Percentiles rank a stretch among this genome's conserved stretches.
Conservation (phyloP, 2,329 filamentous ascomycete genomes). For the Tolypocladium ophioglossoides region DNA sequence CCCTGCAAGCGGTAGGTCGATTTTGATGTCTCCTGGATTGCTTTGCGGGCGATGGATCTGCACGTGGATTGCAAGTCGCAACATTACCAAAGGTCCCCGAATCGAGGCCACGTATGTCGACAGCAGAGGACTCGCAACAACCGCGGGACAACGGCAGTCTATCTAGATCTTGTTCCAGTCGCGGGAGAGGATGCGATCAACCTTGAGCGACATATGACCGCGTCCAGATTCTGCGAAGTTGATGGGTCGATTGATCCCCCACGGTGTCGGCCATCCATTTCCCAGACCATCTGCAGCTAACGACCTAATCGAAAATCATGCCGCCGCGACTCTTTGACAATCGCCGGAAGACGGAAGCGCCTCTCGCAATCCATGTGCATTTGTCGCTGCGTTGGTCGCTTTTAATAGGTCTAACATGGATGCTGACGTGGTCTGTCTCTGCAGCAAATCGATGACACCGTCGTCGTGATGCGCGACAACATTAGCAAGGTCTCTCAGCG, state of each 20-base stretch:
- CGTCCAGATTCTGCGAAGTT: neutral
- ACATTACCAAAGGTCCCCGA: neutral
- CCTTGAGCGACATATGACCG: neutral
- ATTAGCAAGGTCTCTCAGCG: conserved; percentile 94
- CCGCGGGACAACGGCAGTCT: neutral
- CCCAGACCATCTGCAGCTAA: neutral
- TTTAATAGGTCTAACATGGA: neutral
- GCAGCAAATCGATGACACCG: conserved; percentile 95
- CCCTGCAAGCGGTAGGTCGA: conserved; percentile 71
- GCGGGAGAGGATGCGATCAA: neutral
- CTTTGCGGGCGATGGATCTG: neutral
- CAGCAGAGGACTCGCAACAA: neutral
- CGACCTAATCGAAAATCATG: neutral
- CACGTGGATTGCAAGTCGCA: neutral
- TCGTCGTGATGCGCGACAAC: conserved; percentile 93
- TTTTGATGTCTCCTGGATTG: neutral
- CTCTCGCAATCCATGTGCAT: neutral
- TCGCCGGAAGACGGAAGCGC: too few relatives aligned
- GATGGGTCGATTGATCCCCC: neutral
- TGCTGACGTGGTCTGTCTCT: conserved; percentile 9
- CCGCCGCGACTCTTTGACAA: neutral
- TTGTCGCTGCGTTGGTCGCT: neutral
- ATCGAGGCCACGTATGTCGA: neutral
- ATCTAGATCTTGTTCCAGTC: neutral
- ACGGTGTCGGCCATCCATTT: neutral